A percentile compares a stretch with the other conserved stretches of the same genome.
phyloP scores from a whole-genome alignment of 176 grass and related monocot species.

The Ampelocalamus luodianensis region DNA sequence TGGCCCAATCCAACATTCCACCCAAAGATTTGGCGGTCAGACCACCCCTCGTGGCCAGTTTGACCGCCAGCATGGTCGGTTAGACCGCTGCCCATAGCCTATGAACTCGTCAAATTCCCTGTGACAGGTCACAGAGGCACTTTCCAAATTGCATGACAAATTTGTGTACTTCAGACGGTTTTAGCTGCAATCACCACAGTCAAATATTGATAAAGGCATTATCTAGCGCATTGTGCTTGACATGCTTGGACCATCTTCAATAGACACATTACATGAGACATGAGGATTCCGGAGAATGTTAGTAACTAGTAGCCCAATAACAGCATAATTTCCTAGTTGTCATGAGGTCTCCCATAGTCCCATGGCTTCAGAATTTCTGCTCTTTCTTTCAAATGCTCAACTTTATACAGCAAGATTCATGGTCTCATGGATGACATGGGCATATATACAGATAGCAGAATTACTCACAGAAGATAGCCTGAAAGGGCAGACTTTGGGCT shows the following conservation, averaged over 20 bases:
- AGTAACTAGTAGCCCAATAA: not conserved
- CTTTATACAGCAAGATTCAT: not conserved
- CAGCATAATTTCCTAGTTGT: not conserved
- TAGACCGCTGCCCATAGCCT: not conserved
- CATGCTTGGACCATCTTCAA: not conserved
- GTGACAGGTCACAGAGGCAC: not conserved
- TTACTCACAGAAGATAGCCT: slow-evolving; percentile 56
- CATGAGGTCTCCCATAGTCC: not conserved
- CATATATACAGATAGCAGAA: not conserved
- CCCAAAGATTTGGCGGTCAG: no score
- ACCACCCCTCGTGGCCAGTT: no score
- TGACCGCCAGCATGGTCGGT: no score
- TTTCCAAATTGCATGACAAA: not conserved
- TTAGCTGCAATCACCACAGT: not conserved
- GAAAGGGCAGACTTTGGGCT: slow-evolving; percentile 63
- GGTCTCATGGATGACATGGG: not conserved
- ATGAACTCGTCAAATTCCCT: not conserved
- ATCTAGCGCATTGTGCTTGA: not conserved
- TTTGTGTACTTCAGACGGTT: not conserved
- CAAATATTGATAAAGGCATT: slow-evolving; percentile 17
- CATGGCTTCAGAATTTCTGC: not conserved
- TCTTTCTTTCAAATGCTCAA: not conserved
- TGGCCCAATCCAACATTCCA: no score
- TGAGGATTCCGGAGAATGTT: not conserved
- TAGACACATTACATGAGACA: not conserved